A percentile compares a stretch with the other conserved stretches of the same genome.
Evolutionary conservation across 2,329 filamentous ascomycete species (phyloP).

Genomic region (Orbilia oligospora): DNA sequence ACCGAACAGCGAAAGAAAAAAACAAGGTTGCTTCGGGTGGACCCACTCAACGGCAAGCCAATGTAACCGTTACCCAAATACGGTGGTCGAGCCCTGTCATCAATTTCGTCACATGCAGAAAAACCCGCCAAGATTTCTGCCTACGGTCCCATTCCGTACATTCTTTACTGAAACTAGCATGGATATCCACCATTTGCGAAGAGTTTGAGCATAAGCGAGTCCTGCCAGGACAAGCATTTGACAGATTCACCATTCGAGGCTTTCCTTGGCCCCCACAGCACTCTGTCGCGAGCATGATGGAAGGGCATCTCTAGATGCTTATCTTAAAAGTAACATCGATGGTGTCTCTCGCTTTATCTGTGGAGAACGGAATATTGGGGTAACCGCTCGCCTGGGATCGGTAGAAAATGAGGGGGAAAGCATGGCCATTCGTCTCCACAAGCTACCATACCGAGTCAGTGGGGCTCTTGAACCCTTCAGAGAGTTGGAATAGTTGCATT

Average conservation of each 20-base stretch:
- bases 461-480: conserved; percentile 35
- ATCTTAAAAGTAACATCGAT: conserved; percentile 56
- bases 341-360: conserved; percentile 55
- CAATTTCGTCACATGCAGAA: conserved; percentile 54
- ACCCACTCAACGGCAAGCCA: conserved; percentile 43
- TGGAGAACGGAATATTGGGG: conserved; percentile 40
- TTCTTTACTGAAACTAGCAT: conserved; percentile 28
- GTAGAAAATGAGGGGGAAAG: conserved; percentile 25
- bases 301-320: conserved; percentile 31
- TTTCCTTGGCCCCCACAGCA: neutral
- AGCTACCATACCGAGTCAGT: conserved; percentile 51
- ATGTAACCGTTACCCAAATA: conserved; percentile 60
- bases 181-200: conserved; percentile 30
- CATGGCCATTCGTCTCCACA: conserved; percentile 46
- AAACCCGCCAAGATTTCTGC: conserved; percentile 51
- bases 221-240: conserved; percentile 26
- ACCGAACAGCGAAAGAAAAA: conserved; percentile 53
- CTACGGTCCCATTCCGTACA: conserved; percentile 37
- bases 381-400: conserved; percentile 47
- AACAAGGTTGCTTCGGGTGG: conserved; percentile 60
- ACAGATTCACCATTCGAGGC: conserved; percentile 16
- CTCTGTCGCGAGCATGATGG: conserved; percentile 21
- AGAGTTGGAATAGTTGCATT: conserved; percentile 56
- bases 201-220: conserved; percentile 49
- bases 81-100: conserved; percentile 41